Evolutionary conservation across 169 alveolate species (phyloP), one percentile per base, ranked within the genome.

Genomic region (Eimeria acervulina): DNA sequence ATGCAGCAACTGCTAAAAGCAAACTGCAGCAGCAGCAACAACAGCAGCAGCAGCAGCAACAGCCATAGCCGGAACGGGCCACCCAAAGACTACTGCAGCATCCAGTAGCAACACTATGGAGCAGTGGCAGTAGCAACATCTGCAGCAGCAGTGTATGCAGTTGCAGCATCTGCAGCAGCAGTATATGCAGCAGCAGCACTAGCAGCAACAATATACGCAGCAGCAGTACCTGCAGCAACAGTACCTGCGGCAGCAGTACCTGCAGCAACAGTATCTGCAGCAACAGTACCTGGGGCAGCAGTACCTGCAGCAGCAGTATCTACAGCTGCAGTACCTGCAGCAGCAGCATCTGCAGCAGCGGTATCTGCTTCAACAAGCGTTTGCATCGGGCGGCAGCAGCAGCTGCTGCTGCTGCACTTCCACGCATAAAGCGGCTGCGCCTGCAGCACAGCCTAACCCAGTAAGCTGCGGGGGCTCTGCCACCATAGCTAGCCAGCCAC

Each of bases 1-100:
- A 92, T 26, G 90, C 90, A 23, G 47, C 42, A n/a, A 47, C 90
- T 10, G 90, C 90, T 7, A 61, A 81, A 31, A 7, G 23, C 12
- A 55, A 61, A 6, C 90, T 81, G 21, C 47, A 7, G 72, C 66
- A 81, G 44, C 59, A 78, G 63, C 59, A 78, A 63, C 59, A 78
- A 33, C 89, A 78, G 89, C 89, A 42, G 89, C 13, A 31, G 84
- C 23, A 28, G 84, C 7, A 17, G 17, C 84, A 72, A 17, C 17
- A 40, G 61, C 63, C n/a, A n/a, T n/a, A n/a, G n/a, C n/a, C n/a
- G n/a, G n/a, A n/a, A n/a, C n/a, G n/a, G n/a, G n/a, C n/a, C n/a
- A n/a, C n/a, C n/a, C n/a, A n/a, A n/a, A n/a, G 40, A 63, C 44
- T 0, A 23, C 89, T 6, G 63, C 63, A 78, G 63, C 89, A 42